A percentile compares a stretch with the other conserved stretches of the same genome.
Conservation (phyloP, 2,329 filamentous ascomycete genomes). For the Sporothrix inflata region DNA sequence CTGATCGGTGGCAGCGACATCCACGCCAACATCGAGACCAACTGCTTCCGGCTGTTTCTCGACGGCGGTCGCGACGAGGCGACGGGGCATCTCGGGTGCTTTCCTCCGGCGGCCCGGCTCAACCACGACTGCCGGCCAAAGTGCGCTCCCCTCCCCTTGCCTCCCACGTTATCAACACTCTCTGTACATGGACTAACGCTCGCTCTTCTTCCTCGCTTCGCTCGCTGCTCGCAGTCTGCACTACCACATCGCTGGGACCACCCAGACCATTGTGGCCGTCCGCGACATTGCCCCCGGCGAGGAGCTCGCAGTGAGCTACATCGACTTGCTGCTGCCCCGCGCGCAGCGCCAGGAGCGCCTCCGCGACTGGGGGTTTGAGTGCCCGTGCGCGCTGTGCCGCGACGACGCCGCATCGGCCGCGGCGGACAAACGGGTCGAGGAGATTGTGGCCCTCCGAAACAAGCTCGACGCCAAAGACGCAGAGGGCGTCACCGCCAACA, state of each 20-base stretch:
- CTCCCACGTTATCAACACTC: neutral
- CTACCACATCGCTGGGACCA: conserved; percentile 43
- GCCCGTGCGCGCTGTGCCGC: conserved; percentile 42
- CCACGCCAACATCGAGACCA: conserved; percentile 42
- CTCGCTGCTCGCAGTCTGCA: conserved; percentile 31
- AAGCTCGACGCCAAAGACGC: conserved; percentile 33
- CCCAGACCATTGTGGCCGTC: conserved; percentile 44
- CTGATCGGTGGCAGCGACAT: conserved; percentile 36
- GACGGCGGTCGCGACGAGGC: conserved; percentile 35
- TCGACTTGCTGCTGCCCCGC: conserved; percentile 38
- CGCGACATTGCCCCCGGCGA: conserved; percentile 44
- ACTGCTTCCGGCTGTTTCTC: conserved; percentile 44
- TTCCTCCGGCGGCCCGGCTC: conserved; percentile 42
- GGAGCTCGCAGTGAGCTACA: conserved; percentile 46
- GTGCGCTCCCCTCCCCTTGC: conserved; percentile 37
- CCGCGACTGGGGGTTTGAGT: conserved; percentile 44
- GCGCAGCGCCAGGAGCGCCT: conserved; percentile 41
- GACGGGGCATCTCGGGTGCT: conserved; percentile 41
- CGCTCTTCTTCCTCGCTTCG: too few species aligned
- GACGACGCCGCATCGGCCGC: conserved; percentile 31
- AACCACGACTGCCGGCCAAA: conserved; percentile 50
- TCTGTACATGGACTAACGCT: neutral
- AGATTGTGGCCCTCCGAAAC: conserved; percentile 40
- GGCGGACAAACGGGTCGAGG: conserved; percentile 42
- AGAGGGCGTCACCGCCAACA: conserved; percentile 37